Base-by-base conservation (phyloP, 1,139 yeast genomes). In the Sugiyamaella castrensis region DNA sequence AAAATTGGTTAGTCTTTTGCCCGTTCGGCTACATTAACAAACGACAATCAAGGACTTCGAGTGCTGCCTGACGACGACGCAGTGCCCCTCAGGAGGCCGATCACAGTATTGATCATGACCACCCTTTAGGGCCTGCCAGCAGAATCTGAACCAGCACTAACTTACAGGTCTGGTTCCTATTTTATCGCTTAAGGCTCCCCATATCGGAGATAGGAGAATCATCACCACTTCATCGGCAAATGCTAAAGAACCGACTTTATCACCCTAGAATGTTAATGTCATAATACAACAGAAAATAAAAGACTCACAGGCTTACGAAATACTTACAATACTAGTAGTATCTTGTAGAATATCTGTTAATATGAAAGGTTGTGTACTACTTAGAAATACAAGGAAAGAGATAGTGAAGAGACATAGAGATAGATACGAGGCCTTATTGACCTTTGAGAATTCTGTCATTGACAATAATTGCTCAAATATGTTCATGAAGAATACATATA, bases 291-390 rank as follows among this genome's bases (percentile, higher is more conserved):
- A 31, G n/a, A 29, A 9, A 24, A 27, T 42, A 26, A 39, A 26
- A 24, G 27, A 2, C 27, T 19, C 24, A 5, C 24, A 4, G 3
- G 24, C 5, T 19, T 19, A 4, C 5, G 24, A 19, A 5, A 13
- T 8, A 48, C 64, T 26, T 53, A 61, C 65, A 34, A 81, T 71
- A 40, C 71, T 70, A 4, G 67, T 62, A 6, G 71, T 64, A 32
- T 77, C 66, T 0, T 77, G 77, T 13, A 82, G 66, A 1, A 81
- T 77, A 57, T 81, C 82, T 4, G 79, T 72, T 35, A 84, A 69
- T 61, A 77, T 81, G 61, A 82, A 83, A 2, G 89, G 81, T 67
- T 83, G 89, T 1, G 87, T 78, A 5, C 87, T 75, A 31, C 82
- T 73, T 45, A 83, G 65, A 60, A 83, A 84, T n/a, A 84, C 88